Conservation (phyloP, 2,329 filamentous ascomycete species). For the Scedosporium apiospermum region DNA sequence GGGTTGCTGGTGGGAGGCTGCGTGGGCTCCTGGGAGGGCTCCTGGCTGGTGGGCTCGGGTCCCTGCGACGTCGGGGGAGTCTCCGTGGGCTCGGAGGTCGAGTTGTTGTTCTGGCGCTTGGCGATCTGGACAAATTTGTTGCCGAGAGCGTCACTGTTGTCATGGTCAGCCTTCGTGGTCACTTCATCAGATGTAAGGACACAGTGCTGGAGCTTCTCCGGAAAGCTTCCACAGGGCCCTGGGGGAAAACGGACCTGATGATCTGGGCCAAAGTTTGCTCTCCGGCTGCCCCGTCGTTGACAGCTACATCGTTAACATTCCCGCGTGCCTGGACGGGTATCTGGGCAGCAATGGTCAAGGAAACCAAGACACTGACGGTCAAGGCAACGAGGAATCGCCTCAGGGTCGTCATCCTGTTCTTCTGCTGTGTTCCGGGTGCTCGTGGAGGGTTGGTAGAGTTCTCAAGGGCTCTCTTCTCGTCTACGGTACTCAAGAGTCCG, state of each 20-base stretch:
- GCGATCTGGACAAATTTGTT: constrained; percentile 55
- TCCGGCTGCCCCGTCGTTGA: not conserved
- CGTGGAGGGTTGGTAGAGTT: not conserved
- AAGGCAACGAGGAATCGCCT: not conserved
- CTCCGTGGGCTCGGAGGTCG: constrained; percentile 10
- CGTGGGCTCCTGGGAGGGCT: constrained; percentile 6
- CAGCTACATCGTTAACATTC: not conserved
- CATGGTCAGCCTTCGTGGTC: constrained; percentile 54
- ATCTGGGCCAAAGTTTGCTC: constrained; percentile 17
- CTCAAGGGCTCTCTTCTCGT: constrained; percentile 13
- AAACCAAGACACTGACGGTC: constrained; percentile 1
- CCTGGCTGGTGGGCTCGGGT: constrained; percentile 6
- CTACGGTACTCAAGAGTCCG: constrained; percentile 13
- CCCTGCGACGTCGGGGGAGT: constrained; percentile 1
- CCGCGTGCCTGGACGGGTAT: not conserved
- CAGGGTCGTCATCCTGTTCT: not conserved
- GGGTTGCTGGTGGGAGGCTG: constrained; percentile 8
- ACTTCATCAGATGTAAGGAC: constrained; percentile 55
- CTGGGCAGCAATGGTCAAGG: not conserved
- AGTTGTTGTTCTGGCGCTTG: constrained; percentile 42
- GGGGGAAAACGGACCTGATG: constrained; percentile 46
- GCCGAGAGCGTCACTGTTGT: constrained; percentile 51
- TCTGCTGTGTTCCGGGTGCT: not conserved
- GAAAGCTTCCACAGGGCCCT: constrained; percentile 54
- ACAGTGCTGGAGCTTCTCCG: constrained; percentile 57